Conservation (phyloP, 441 rosid genomes). For the Euphorbia corollata region DNA sequence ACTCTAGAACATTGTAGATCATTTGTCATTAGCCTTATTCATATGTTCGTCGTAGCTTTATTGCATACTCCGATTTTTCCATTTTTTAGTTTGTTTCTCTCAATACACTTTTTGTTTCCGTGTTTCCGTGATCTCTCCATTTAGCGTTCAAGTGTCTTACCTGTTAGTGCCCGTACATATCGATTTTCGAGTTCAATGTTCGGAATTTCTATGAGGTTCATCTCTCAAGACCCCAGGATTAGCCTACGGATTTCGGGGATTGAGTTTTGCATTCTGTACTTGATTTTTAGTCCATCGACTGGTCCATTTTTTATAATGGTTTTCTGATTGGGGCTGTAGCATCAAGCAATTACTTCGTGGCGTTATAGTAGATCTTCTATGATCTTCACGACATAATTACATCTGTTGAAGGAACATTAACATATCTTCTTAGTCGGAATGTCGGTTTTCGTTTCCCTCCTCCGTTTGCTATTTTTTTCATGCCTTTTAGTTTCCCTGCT, state of each 20-base stretch:
- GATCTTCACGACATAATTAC: not conserved
- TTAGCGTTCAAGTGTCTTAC: not conserved
- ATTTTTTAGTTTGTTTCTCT: not conserved
- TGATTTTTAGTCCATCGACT: not conserved
- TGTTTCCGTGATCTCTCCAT: not conserved
- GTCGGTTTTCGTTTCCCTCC: not conserved
- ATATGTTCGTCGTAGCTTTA: not conserved
- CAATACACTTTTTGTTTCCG: not conserved
- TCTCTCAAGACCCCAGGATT: not conserved
- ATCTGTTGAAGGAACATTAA: not conserved
- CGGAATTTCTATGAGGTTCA: not conserved
- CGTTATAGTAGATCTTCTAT: not conserved
- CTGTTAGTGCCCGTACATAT: not conserved
- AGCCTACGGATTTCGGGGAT: not conserved
- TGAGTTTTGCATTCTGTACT: not conserved
- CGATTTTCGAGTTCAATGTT: not conserved
- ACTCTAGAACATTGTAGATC: slow-evolving; percentile 8
- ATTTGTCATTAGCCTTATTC: too few species aligned
- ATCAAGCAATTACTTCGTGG: not conserved
- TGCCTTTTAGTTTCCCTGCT: not conserved
- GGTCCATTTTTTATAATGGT: not conserved
- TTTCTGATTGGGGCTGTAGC: not conserved
- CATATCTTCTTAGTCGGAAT: not conserved
- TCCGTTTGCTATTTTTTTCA: not conserved
- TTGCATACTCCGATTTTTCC: not conserved